A percentile compares a stretch with the other conserved stretches of the same genome.
phyloP scores from a whole-genome alignment of 208 protist species.

The Trypanosoma mega region DNA sequence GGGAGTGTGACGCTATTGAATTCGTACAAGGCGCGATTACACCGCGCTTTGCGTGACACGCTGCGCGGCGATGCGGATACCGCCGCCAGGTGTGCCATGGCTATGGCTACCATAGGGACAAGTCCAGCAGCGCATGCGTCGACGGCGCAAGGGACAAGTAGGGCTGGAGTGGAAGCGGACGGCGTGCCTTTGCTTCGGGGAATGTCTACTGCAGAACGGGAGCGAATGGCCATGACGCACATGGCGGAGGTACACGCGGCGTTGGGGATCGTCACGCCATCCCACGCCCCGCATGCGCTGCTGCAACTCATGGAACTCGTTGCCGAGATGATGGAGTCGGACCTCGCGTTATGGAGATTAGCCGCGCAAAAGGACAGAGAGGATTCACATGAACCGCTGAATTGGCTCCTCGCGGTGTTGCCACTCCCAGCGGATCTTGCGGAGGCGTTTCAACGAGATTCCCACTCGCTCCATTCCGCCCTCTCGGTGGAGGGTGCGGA shows the following conservation, averaged over 20 bases:
- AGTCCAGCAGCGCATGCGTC: background rate
- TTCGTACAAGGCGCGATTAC: conserved; percentile 10
- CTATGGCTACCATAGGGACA: background rate
- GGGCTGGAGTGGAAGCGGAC: background rate
- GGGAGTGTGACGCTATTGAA: background rate
- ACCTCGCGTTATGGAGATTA: background rate
- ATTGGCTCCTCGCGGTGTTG: conserved; percentile 11
- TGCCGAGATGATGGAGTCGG: conserved; percentile 9
- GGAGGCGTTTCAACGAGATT: too few species aligned
- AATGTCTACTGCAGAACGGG: background rate
- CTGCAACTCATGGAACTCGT: conserved; percentile 15
- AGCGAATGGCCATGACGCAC: background rate
- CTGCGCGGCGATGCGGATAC: conserved; percentile 24
- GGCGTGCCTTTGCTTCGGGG: background rate
- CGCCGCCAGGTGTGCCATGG: background rate
- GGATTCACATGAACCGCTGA: background rate
- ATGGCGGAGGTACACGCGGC: conserved; percentile 24
- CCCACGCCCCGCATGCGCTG: background rate
- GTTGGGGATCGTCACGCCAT: background rate
- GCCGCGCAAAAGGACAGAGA: conserved; percentile 3
- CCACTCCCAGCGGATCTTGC: conserved; percentile 2
- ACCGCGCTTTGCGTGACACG: conserved; percentile 2
- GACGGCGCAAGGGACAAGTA: background rate
- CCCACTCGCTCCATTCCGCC: too few species aligned
- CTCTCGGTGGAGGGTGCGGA: too few species aligned